A percentile compares a stretch with the other conserved stretches of the same genome.
Evolutionary conservation across 75 land plant species (phyloP).

Genomic region (Larix kaempferi): DNA sequence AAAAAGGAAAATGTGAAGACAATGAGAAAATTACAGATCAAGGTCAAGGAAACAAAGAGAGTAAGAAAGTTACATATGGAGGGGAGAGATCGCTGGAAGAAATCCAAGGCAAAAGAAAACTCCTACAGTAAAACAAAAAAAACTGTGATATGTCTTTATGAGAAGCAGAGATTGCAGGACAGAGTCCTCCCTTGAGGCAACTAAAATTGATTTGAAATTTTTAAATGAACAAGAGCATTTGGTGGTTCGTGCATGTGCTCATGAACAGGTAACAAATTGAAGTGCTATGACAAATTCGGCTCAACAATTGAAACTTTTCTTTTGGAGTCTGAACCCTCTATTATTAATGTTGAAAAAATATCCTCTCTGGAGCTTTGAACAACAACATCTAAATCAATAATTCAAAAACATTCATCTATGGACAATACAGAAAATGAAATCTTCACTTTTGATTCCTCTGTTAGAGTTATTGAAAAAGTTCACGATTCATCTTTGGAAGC

Average conservation of each 20-base stretch:
- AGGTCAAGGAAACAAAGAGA: too few species aligned
- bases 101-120: too few species aligned
- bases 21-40: too few species aligned
- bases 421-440: conserved; percentile 7
- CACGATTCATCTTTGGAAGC: conserved; percentile 16
- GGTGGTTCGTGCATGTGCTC: conserved; percentile 94
- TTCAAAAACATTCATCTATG: conserved; percentile 16
- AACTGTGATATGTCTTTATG: too few species aligned
- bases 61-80: too few species aligned
- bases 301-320: conserved; percentile 58
- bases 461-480: conserved; percentile 2
- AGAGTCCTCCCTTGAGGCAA: too few species aligned
- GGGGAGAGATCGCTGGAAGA: too few species aligned
- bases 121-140: too few species aligned
- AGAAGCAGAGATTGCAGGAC: too few species aligned
- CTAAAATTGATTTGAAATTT: too few species aligned
- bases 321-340: conserved; percentile 46
- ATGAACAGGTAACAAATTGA: conserved; percentile 92
- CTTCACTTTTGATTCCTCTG: neutral
- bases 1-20: too few species aligned
- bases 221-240: too few species aligned
- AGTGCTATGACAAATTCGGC: conserved; percentile 71
- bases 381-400: conserved; percentile 18
- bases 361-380: conserved; percentile 30
- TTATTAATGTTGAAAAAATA: conserved; percentile 43